Evolutionary conservation across 140 eudicot genomes (phyloP), one percentile per base, ranked within the genome.

Genomic region (Oenanthe javanica): DNA sequence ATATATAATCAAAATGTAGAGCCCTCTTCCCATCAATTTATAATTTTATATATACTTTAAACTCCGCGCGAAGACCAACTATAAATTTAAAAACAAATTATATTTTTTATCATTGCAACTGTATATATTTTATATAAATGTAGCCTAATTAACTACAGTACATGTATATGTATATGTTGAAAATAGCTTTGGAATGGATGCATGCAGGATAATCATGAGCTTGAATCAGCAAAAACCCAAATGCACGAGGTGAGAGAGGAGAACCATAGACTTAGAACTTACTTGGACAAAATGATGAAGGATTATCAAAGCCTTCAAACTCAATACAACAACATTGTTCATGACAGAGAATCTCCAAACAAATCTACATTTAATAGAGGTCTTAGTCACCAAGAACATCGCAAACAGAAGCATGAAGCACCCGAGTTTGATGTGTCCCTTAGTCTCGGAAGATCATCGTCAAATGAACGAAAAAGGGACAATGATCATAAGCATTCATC

Each of bases 191-290:
- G 27, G 23, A 43, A 38, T 66, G 61, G 72, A 51, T 77, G 55
- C 63, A 81, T 72, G 81, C 78, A 90, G 96, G 97, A 88, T 40
- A 88, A 84, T 36, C 40, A 36, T 61, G 82, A 85, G 79, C 93
- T 94, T 57, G 92, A 87, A 85, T 81, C 88, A 55, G 82, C 95
- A 49, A 90, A 89, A 88, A 93, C 91, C 9, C 92, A 92, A 87
- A 90, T 94, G 91, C 90, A 89, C 15, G 87, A 92, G 83, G 95
- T 92, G 31, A 87, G 87, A 75, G 91, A 90, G 85, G 98, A 94
- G 82, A 94, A 94, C 82, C 89, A 92, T 45, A 86, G 95, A 61
- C 93, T 94, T 23, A 89, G 83, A 82, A 83, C 72, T 79, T 84
- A 88, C 83, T 74, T 94, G 18, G 91, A 89, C 72, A 91, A 84